Conservation (phyloP, 164 flowering plant genomes). For the Echeveria elegans region DNA sequence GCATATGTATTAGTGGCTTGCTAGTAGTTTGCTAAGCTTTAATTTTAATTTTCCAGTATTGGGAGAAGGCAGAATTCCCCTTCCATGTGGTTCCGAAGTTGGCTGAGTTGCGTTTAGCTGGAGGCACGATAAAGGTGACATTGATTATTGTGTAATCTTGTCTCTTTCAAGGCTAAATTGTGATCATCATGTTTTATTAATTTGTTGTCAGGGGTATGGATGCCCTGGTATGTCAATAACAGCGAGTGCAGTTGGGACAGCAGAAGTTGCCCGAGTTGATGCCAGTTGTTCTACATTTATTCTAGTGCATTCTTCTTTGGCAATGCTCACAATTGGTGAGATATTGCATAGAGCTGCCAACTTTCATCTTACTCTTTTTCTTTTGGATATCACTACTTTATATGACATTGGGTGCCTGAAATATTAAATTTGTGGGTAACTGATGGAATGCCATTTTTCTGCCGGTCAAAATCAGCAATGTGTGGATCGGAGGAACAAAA, state of each 20-base stretch:
- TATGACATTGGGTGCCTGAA: no score
- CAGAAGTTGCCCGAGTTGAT: constrained; percentile 93
- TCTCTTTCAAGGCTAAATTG: neutral
- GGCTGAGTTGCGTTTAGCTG: constrained; percentile 56
- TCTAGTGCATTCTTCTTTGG: constrained; percentile 89
- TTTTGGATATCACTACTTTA: neutral
- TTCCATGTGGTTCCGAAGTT: constrained; percentile 79
- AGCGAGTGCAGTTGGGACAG: constrained; percentile 62
- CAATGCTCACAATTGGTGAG: constrained; percentile 93
- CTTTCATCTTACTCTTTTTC: neutral
- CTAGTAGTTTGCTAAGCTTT: neutral
- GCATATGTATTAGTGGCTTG: neutral
- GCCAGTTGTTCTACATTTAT: constrained; percentile 94
- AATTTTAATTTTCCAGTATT: constrained; percentile 39
- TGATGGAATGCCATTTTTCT: constrained; percentile 11
- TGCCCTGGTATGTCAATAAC: constrained; percentile 87
- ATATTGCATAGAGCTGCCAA: neutral
- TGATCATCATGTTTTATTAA: neutral
- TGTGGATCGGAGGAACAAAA: constrained; percentile 92
- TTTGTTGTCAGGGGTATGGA: constrained; percentile 65
- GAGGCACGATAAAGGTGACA: constrained; percentile 81
- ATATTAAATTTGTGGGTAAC: no score
- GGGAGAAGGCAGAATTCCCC: constrained; percentile 99
- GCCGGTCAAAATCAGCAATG: constrained; percentile 41
- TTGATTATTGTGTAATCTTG: neutral